These are phyloP conservation scores for Nakazawaea wyomingensis DNA, from an alignment of 805 yeast genomes.

Conservation along the genomic window DNA sequence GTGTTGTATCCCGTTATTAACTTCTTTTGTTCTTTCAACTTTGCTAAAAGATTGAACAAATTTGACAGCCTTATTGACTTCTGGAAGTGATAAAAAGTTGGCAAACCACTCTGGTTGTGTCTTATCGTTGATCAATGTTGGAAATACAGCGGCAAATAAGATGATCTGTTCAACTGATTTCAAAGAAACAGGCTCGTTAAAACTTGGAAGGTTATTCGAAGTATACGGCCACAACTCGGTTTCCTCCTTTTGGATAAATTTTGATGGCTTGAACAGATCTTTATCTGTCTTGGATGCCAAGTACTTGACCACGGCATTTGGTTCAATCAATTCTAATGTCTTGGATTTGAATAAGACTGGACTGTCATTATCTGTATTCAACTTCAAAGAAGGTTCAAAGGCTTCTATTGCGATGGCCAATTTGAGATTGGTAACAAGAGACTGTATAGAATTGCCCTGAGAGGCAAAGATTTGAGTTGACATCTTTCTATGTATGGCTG, in stretches of 20 bases:
- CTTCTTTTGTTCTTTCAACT: constrained; percentile 33
- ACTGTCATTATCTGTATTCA: constrained; percentile 18
- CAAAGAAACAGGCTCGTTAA: constrained; percentile 18
- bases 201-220: constrained; percentile 18
- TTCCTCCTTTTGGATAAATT: constrained; percentile 39
- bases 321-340: constrained; percentile 49
- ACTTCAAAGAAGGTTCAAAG: constrained; percentile 23
- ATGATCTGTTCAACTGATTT: constrained; percentile 50
- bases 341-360: constrained; percentile 25
- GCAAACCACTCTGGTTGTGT: constrained; percentile 32
- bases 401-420: constrained; percentile 36
- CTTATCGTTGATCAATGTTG: constrained; percentile 24
- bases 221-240: constrained; percentile 35
- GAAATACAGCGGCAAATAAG: constrained; percentile 53
- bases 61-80: constrained; percentile 40
- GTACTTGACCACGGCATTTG: constrained; percentile 68
- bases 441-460: constrained; percentile 22
- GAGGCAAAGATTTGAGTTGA: constrained; percentile 27
- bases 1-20: constrained; percentile 34
- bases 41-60: constrained; percentile 42
- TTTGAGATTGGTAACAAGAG: constrained; percentile 38
- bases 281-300: constrained; percentile 35
- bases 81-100: constrained; percentile 31
- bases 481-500: too few relatives aligned
- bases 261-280: constrained; percentile 27